Conservation (phyloP, 2,329 filamentous ascomycete species). For the Trichocomaceae sp. region DNA sequence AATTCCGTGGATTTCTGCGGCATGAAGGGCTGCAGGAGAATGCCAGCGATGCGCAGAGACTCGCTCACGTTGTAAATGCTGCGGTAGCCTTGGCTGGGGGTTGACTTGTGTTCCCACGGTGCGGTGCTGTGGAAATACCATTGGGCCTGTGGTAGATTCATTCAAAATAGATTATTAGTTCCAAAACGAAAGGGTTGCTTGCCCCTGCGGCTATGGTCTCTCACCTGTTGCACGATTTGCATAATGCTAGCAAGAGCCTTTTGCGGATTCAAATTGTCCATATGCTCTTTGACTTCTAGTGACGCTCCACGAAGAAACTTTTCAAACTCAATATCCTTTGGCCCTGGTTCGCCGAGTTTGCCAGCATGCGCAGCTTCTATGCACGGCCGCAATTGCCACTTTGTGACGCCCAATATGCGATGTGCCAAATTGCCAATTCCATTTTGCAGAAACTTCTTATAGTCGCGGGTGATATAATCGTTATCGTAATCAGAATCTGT, state of each 20-base stretch:
- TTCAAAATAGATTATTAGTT: not conserved
- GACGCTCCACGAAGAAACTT: conserved; percentile 38
- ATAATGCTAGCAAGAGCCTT: conserved; percentile 60
- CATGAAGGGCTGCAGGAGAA: conserved; percentile 87
- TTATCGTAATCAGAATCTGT: conserved; percentile 85
- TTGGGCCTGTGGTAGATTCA: conserved; percentile 50
- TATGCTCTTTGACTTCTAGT: conserved; percentile 44
- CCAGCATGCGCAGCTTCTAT: conserved; percentile 40
- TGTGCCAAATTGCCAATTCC: conserved; percentile 75
- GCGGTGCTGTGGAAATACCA: conserved; percentile 56
- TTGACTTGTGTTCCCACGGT: conserved; percentile 56
- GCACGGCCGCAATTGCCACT: conserved; percentile 60
- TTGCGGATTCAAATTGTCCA: conserved; percentile 60
- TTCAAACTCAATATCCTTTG: conserved; percentile 32
- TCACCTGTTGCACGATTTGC: conserved; percentile 54
- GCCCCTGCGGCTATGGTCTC: not conserved
- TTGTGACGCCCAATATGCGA: conserved; percentile 61
- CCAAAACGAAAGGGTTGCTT: not conserved
- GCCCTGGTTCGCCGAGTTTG: conserved; percentile 23
- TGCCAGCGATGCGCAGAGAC: conserved; percentile 68
- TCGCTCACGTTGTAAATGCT: conserved; percentile 68
- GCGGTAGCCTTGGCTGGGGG: conserved; percentile 44
- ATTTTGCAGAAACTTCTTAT: conserved; percentile 70
- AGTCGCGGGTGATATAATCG: conserved; percentile 62
- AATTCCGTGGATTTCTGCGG: conserved; percentile 66